Evolutionary conservation across 1,284 basidiomycete species (phyloP), one percentile per base, ranked within the genome.

Genomic region (Naganishia sp.): DNA sequence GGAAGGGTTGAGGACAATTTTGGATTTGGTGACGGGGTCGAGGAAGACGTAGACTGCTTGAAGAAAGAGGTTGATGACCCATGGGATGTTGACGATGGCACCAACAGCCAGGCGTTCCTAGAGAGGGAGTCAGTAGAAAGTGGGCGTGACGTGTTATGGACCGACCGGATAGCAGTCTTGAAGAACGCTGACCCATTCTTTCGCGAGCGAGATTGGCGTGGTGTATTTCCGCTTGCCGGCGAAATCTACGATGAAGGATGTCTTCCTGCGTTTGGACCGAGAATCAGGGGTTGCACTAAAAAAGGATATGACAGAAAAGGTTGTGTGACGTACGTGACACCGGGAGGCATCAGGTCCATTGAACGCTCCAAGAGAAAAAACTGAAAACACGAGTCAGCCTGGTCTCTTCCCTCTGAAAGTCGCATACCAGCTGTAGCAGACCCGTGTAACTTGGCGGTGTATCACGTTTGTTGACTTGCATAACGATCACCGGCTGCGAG

Each of bases 41-140:
- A 78, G 74, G 47, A 79, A 77, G 45, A 75, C 75, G 74, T 76
- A 75, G 69, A 77, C 72, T 58, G 77, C 67, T 60, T 74, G 73
- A 53, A 77, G 70, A 61, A 78, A 76, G 23, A 69, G 63, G 58
- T 71, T 71, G 60, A 77, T 70, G 11, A 74, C 56, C 75, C 74
- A 77, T 4, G 76, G 75, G 53, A 76, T 71, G 55, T 75, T 69
- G 46, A 72, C 71, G 55, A 79, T 73, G 6, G 73, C 65, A 17
- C 67, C 70, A 6, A 71, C 64, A 23, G 70, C 69, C 17, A 77
- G 70, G 1, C 69, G 72, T 62, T 77, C 76, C 64, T 77, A 74
- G 67, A 73, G 67, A 35, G 69, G 69, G 56, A 73, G 67, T 35
- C 71, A 70, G 21, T 72, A 72, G 56, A 66, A 69, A 70, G 72